Base-by-base conservation (phyloP, 2,329 filamentous ascomycete genomes). In the Trichophyton benhamiae region DNA sequence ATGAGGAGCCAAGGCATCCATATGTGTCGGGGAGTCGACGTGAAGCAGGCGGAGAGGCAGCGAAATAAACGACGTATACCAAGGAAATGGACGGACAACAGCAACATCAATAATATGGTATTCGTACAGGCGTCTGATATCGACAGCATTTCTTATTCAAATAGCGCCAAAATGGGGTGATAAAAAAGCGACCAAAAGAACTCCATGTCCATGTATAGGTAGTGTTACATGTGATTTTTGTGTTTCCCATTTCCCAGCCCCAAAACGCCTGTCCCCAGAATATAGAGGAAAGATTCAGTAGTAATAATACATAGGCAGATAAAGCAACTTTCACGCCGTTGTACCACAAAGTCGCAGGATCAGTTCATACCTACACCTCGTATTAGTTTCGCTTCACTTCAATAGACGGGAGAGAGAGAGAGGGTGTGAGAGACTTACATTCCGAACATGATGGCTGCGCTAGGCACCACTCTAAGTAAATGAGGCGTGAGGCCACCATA, bases 391-490 rank as follows among this genome's bases (percentile, higher is more conserved):
- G 17, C 13, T 42, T 20, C 17, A 13, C 9, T 36, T 9, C 27
- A 36, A n/a, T 33, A 48, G 3, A 25, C n/a, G n/a, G n/a, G n/a
- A 33, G 42, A 48, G 38, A 7, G 13, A n/a, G 7, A 11, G 11
- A 3, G 41, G 8, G 33, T 6, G 5, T 6, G 27, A 7, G 6
- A 11, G 11, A 57, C 63, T 64, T 59, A 64, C 61, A 64, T 63
- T 60, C 90, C 91, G 73, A 96, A 96, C 88, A 95, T 96, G 73
- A 97, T 95, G 67, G 89, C 91, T 6, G 92, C 91, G 67, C 88
- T 94, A 1, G 92, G 92, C 4, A 96, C 91, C 5, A 91, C 91
- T 64, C 91, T 83, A 75, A 96, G 83, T 69, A 97, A 83, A 72
- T 97, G 92, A 55, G 92, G 91, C 13, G 91, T 95, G 69, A 97